phyloP scores from a whole-genome alignment of 1,284 basidiomycete genomes.

The Ceratobasidium sp. region DNA sequence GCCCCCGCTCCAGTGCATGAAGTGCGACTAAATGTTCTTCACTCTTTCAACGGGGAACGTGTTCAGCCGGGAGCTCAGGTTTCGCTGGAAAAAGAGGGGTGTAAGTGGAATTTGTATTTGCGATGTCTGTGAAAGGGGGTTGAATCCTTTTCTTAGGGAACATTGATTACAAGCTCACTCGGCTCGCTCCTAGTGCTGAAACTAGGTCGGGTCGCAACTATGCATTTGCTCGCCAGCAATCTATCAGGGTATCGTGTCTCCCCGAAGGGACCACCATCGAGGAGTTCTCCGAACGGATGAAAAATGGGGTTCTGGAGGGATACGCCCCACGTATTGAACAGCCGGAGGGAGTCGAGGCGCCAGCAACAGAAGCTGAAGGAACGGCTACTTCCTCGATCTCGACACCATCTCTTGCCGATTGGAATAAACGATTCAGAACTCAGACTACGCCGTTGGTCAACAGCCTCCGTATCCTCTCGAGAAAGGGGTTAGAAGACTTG shows the following conservation, averaged over 20 bases:
- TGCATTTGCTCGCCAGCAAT: conserved; percentile 31
- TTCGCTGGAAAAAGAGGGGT: conserved; percentile 17
- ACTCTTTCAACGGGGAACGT: conserved; percentile 28
- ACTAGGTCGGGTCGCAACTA: conserved; percentile 20
- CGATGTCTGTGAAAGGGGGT: background rate
- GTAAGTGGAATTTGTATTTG: background rate
- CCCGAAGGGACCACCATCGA: conserved; percentile 43
- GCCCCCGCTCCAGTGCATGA: conserved; percentile 26
- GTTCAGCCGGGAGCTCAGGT: conserved; percentile 15
- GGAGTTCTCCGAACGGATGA: conserved; percentile 35
- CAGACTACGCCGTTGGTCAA: conserved; percentile 27
- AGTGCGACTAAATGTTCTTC: conserved; percentile 30
- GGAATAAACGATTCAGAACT: conserved; percentile 42
- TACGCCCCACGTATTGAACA: conserved; percentile 14
- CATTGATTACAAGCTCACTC: conserved; percentile 17
- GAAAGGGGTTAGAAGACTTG: conserved; percentile 37
- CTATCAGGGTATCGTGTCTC: conserved; percentile 29
- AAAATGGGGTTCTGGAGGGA: conserved; percentile 34
- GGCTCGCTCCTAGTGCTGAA: conserved; percentile 22
- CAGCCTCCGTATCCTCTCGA: conserved; percentile 32
- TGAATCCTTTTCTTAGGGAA: conserved; percentile 15
- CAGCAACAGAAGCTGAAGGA: background rate
- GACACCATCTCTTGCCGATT: conserved; percentile 3
- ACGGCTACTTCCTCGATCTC: background rate
- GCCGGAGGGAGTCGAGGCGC: background rate